A percentile compares a stretch with the other conserved stretches of the same genome.
These are phyloP conservation scores for Suhomyces choctaworum DNA, from an alignment of 1,139 yeast genomes.

Conservation along the genomic window DNA sequence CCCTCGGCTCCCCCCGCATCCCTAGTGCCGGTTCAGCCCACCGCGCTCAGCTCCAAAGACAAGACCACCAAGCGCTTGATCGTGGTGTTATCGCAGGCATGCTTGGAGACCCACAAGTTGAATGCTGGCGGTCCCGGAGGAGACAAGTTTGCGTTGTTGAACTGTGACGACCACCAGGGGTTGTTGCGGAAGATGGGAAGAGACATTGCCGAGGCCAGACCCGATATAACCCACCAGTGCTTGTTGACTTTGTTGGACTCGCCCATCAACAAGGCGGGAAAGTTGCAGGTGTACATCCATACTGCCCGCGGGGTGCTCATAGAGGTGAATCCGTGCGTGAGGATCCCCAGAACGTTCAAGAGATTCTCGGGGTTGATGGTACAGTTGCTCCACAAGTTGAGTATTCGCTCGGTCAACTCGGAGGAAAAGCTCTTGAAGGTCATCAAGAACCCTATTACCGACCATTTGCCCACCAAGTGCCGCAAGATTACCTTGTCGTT, in stretches of 20 bases:
- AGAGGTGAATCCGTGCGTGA: conserved; percentile 93
- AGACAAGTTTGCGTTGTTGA: conserved; percentile 86
- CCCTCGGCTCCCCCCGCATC: conserved; percentile 60
- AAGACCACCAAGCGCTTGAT: conserved; percentile 80
- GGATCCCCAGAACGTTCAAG: conserved; percentile 97
- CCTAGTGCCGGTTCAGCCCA: conserved; percentile 81
- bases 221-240: conserved; percentile 97
- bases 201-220: conserved; percentile 97
- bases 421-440: conserved; percentile 92
- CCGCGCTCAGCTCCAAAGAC: conserved; percentile 77
- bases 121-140: conserved; percentile 75
- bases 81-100: conserved; percentile 92
- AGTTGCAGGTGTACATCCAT: conserved; percentile 91
- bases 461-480: conserved; percentile 94
- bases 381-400: conserved; percentile 85
- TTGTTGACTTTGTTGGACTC: conserved; percentile 88
- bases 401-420: conserved; percentile 91
- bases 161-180: conserved; percentile 99
- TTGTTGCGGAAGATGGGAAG: conserved; percentile 92
- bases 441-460: conserved; percentile 94
- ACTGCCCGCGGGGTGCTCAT: conserved; percentile 93
- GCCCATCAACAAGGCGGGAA: conserved; percentile 96
- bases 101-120: conserved; percentile 90
- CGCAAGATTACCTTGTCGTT: conserved; percentile 91
- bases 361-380: conserved; percentile 98